A percentile compares a stretch with the other conserved stretches of the same genome.
Evolutionary conservation across 1,284 basidiomycete genomes (phyloP).

Genomic region (Sporisorium sorghi): DNA sequence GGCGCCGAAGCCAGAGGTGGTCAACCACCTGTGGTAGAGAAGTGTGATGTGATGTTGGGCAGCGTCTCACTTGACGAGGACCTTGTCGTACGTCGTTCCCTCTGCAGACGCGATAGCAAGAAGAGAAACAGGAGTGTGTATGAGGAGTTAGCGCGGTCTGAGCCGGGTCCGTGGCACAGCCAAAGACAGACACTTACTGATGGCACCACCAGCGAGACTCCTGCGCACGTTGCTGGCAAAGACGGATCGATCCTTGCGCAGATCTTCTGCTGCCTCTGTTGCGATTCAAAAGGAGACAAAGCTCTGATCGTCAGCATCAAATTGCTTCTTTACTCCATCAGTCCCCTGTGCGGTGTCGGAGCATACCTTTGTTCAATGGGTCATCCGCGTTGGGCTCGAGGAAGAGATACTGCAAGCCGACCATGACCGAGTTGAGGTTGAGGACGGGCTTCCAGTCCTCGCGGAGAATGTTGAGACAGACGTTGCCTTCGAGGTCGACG

Average conservation of each 20-base stretch:
- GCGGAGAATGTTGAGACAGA: constrained; percentile 87
- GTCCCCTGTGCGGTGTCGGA: too few species aligned
- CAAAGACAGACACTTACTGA: constrained; percentile 47
- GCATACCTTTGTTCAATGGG: constrained; percentile 94
- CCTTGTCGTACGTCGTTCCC: constrained; percentile 63
- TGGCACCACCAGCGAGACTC: constrained; percentile 55
- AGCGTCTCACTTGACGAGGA: constrained; percentile 37
- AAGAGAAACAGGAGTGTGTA: not conserved
- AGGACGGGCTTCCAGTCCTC: constrained; percentile 99
- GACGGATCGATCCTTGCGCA: constrained; percentile 58
- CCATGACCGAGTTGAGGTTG: constrained; percentile 96
- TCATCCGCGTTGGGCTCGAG: constrained; percentile 98
- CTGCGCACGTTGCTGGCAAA: constrained; percentile 64
- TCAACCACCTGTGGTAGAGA: not conserved
- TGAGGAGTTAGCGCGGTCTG: not conserved
- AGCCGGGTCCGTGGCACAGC: not conserved
- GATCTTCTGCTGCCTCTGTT: constrained; percentile 68
- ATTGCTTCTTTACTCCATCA: not conserved
- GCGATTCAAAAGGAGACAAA: not conserved
- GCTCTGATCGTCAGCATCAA: not conserved
- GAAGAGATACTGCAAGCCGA: constrained; percentile 97
- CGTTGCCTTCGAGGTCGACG: constrained; percentile 95
- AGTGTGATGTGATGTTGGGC: not conserved
- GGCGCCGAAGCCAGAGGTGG: not conserved
- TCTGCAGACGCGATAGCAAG: constrained; percentile 30